phyloP scores from a whole-genome alignment of 208 protist genomes.

The Acanthamoeba sp. region DNA sequence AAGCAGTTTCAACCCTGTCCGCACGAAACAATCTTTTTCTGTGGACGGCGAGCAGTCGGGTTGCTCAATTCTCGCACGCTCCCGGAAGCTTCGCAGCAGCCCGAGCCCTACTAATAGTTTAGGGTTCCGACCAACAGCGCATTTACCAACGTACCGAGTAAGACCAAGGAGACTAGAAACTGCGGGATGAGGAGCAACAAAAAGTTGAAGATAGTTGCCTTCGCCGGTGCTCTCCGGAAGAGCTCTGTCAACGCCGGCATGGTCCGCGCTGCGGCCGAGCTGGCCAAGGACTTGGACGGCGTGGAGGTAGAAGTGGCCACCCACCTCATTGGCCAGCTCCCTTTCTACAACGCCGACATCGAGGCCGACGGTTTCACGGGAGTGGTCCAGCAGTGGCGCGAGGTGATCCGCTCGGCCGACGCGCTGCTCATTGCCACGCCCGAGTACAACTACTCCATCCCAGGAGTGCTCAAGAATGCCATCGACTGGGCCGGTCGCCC shows the following conservation, averaged over 20 bases:
- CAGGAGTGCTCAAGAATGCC: neutral
- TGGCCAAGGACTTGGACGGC: neutral
- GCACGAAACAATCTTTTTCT: too few relatives aligned
- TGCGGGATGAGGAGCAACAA: neutral
- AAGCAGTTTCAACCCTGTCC: too few relatives aligned
- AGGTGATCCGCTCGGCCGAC: neutral
- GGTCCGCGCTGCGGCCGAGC: neutral
- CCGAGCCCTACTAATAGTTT: too few relatives aligned
- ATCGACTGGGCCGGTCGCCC: neutral
- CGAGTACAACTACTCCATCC: constrained; percentile 4
- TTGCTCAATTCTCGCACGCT: too few relatives aligned
- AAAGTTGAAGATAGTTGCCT: neutral
- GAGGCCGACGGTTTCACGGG: constrained; percentile 8
- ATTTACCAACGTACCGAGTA: too few relatives aligned
- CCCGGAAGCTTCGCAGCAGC: too few relatives aligned
- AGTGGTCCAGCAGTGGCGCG: neutral
- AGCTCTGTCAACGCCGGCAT: neutral
- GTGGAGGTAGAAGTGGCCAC: neutral
- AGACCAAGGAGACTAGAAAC: neutral
- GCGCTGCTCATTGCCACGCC: constrained; percentile 27
- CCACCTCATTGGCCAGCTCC: neutral
- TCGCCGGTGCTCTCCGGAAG: neutral
- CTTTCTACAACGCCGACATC: constrained; percentile 13
- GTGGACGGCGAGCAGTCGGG: too few relatives aligned
- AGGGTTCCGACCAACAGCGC: too few relatives aligned